Evolutionary conservation across 2,329 filamentous ascomycete species (phyloP).

Genomic region (Aspergillus awamori): DNA sequence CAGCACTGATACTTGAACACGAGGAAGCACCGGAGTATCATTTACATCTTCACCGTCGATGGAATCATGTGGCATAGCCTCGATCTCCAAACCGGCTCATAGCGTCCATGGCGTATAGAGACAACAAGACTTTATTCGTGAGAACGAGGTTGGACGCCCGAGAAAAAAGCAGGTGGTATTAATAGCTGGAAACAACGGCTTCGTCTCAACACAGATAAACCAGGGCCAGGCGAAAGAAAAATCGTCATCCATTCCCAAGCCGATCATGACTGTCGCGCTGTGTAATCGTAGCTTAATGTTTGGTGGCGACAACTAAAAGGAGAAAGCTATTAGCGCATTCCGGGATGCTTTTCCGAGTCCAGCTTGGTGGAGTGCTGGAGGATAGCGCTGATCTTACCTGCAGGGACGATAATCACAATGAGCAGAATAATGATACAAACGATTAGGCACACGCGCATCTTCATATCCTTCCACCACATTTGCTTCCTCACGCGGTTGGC

Average conservation of each 20-base stretch:
- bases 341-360: background rate
- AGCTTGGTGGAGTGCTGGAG: slow-evolving; percentile 3
- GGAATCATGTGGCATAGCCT: slow-evolving; percentile 30
- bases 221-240: slow-evolving; percentile 33
- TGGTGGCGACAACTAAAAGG: slow-evolving; percentile 48
- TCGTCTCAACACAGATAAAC: slow-evolving; percentile 36
- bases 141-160: slow-evolving; percentile 38
- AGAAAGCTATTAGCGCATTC: slow-evolving; percentile 20
- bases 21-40: slow-evolving; percentile 45
- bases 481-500: slow-evolving; percentile 95
- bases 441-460: slow-evolving; percentile 98
- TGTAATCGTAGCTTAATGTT: slow-evolving; percentile 39
- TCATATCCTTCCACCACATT: slow-evolving; percentile 99
- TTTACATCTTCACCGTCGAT: slow-evolving; percentile 45
- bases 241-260: slow-evolving; percentile 35
- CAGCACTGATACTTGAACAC: slow-evolving; percentile 36
- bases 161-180: slow-evolving; percentile 42
- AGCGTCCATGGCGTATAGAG: slow-evolving; percentile 32
- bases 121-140: slow-evolving; percentile 33
- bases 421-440: slow-evolving; percentile 88
- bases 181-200: slow-evolving; percentile 39
- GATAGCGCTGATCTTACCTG: slow-evolving; percentile 63
- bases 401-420: slow-evolving; percentile 89
- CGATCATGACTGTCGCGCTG: slow-evolving; percentile 32
- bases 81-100: slow-evolving; percentile 29